Base-by-base conservation (phyloP, 495 filamentous ascomycete species). In the Neurospora sublineolata region DNA sequence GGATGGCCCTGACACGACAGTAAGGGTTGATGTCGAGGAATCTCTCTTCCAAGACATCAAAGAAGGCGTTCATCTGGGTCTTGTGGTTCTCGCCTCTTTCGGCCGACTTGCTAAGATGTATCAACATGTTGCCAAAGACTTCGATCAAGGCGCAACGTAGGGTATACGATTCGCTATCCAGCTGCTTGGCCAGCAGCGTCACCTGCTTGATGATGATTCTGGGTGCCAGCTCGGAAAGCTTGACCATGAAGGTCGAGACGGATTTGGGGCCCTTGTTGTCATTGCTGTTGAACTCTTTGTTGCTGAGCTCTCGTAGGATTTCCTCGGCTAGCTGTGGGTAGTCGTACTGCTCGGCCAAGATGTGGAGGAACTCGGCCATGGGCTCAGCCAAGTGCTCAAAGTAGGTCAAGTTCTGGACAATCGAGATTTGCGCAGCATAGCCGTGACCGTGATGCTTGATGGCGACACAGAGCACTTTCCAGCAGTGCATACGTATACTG, bases 381-480 rank as follows among this genome's bases (percentile, higher is more conserved):
- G 96, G 96, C 78, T 99, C 95, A 0, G 95, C 93, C 18, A 99
- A 82, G 79, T 99, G 95, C 80, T 99, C 95, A 72, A 97, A 99
- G 80, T 99, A 99, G 0, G 96, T 95, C 71, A 99, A 82, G 76
- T 94, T 98, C 77, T 98, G 95, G 67, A 97, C 92, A 78, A 98
- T 97, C 10, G 94, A 96, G 7, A 96, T 98, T 87, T 98, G 95
- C 27, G 95, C 96, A 67, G 93, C 94, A 79, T 97, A 97, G 72
- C 90, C 95, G 80, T 99, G 95, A 4, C 96, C 95, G 80, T 99
- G 96, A 78, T 99, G 95, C 81, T 99, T 99, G 58, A 98, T 90
- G 38, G 95, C 94, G 70, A 98, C 93, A 78, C 96, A 98, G 4
- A 98, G 86, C 27, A 97, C 94, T 80, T 97, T 97, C 83, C 97